phyloP scores from a whole-genome alignment of 176 grass and related monocot species.

The Saccharum spontaneum region DNA sequence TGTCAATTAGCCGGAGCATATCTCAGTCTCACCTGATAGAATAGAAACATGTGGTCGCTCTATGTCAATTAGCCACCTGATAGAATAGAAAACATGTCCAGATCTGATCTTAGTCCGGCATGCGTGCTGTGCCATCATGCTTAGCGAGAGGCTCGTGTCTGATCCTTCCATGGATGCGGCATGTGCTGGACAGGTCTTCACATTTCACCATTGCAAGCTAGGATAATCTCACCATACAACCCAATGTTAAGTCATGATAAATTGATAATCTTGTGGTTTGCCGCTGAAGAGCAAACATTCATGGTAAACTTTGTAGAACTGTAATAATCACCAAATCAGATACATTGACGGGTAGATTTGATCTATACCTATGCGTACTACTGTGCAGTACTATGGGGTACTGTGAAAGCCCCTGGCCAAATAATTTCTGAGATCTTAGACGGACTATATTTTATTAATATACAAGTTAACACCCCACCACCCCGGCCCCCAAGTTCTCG shows the following conservation, averaged over 20 bases:
- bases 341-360: background rate
- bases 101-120: conserved; percentile 3
- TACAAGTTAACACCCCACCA: no score
- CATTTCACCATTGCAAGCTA: background rate
- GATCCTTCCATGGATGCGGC: background rate
- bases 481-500: background rate
- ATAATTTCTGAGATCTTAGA: background rate
- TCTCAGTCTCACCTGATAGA: no score
- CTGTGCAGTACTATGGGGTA: no score
- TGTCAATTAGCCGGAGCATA: background rate
- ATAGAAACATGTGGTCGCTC: background rate
- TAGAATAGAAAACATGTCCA: background rate
- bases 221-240: background rate
- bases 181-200: background rate
- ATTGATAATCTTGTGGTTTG: background rate
- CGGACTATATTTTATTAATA: no score
- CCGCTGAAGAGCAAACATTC: background rate
- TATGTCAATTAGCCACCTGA: background rate
- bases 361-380: background rate
- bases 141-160: background rate
- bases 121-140: background rate
- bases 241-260: background rate
- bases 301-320: background rate
- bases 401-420: background rate
- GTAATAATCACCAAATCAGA: background rate